Conservation (phyloP, 139 green algal genomes). For the Chlamydomonas sp. region DNA sequence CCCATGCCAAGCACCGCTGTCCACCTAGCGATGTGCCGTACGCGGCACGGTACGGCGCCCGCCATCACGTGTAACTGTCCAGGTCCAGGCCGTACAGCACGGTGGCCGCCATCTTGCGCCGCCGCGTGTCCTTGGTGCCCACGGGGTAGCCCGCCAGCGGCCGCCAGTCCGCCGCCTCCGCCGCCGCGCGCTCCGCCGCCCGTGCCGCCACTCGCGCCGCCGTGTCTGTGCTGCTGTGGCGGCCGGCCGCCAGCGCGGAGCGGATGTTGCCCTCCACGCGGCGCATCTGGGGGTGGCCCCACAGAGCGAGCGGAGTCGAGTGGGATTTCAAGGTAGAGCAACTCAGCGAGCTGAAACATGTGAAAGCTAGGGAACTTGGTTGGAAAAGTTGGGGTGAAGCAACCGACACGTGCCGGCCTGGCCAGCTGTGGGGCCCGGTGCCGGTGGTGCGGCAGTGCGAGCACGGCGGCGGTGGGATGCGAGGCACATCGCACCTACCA, state of each 20-base stretch:
- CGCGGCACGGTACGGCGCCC: too few relatives aligned
- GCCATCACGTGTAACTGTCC: constrained; percentile 10
- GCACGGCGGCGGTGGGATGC: not conserved
- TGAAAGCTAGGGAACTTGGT: not conserved
- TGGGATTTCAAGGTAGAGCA: too few relatives aligned
- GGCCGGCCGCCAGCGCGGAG: constrained; percentile 23
- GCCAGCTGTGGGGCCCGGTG: not conserved
- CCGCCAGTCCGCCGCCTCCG: constrained; percentile 32
- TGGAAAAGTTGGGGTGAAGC: not conserved
- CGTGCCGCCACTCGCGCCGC: not conserved
- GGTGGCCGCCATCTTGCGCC: constrained; percentile 28
- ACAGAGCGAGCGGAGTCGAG: not conserved
- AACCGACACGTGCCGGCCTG: not conserved
- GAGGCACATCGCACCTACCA: too few relatives aligned
- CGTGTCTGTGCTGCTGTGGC: constrained; percentile 36
- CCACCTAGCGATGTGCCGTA: too few relatives aligned
- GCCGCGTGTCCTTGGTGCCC: constrained; percentile 42
- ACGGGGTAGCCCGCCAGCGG: constrained; percentile 16
- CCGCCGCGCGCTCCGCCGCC: constrained; percentile 22
- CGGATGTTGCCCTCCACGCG: constrained; percentile 40
- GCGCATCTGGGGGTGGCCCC: not conserved
- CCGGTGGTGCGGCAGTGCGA: not conserved
- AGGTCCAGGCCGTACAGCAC: constrained; percentile 30
- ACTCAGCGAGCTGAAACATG: too few relatives aligned
- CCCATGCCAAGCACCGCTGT: too few relatives aligned